phyloP scores from a whole-genome alignment of 2,329 filamentous ascomycete genomes.

The Bipolaris bicolor region DNA sequence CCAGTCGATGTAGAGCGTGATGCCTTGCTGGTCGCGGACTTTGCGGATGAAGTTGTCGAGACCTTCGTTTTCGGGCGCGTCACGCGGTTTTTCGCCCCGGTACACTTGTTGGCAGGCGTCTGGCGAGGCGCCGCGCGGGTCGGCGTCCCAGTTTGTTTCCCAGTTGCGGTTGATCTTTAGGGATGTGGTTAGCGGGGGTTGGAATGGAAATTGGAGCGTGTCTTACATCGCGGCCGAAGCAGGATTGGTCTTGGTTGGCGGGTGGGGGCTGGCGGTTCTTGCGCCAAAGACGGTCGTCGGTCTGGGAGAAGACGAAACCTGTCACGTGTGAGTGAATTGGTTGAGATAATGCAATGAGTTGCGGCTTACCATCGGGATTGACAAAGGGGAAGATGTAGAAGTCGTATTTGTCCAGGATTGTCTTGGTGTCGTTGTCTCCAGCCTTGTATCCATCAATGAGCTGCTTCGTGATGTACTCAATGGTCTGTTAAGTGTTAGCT shows the following conservation, averaged over 20 bases:
- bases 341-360: neutral
- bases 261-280: conserved; percentile 42
- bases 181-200: neutral
- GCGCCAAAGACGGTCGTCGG: conserved; percentile 43
- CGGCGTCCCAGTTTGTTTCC: conserved; percentile 39
- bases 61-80: conserved; percentile 38
- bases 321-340: neutral
- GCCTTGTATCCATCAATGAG: conserved; percentile 37
- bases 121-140: conserved; percentile 35
- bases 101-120: conserved; percentile 41
- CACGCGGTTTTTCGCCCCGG: conserved; percentile 36
- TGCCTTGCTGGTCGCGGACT: conserved; percentile 54
- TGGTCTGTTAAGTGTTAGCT: conserved; percentile 7
- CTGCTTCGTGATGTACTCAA: conserved; percentile 40
- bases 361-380: conserved; percentile 37
- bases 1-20: conserved; percentile 68
- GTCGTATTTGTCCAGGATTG: conserved; percentile 38
- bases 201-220: neutral
- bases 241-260: conserved; percentile 36
- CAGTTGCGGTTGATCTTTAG: conserved; percentile 36
- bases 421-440: conserved; percentile 40
- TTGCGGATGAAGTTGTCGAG: conserved; percentile 56
- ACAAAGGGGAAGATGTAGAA: conserved; percentile 44
- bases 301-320: conserved; percentile 46
- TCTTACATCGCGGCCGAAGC: conserved; percentile 41